phyloP scores from a whole-genome alignment of 2,329 filamentous ascomycete genomes.

The Sporothrix pseudoabietina region DNA sequence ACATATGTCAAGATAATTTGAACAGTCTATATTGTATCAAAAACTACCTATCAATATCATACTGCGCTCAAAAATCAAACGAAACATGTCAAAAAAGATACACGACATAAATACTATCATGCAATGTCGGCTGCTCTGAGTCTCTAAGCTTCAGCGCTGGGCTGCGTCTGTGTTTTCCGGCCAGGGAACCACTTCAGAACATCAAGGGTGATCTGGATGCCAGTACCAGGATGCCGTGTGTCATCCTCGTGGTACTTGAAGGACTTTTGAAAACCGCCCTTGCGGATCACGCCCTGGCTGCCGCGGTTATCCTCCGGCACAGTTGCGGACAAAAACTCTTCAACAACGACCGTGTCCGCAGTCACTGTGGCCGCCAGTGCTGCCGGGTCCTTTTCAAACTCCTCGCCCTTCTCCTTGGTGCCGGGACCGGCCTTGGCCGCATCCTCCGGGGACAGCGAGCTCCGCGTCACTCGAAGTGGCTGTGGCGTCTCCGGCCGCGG shows the following conservation, averaged over 20 bases:
- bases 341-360: slow-evolving; percentile 36
- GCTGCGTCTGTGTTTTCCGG: slow-evolving; percentile 11
- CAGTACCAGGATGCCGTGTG: neutral
- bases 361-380: neutral
- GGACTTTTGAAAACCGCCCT: slow-evolving; percentile 56
- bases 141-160: neutral
- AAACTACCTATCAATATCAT: neutral
- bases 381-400: slow-evolving; percentile 33
- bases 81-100: neutral
- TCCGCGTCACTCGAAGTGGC: slow-evolving; percentile 43
- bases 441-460: slow-evolving; percentile 40
- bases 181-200: slow-evolving; percentile 36
- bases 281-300: slow-evolving; percentile 60
- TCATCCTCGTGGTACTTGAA: slow-evolving; percentile 46
- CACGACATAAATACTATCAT: neutral
- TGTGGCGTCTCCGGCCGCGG: slow-evolving; percentile 50
- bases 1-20: neutral
- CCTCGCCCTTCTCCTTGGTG: neutral
- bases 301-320: slow-evolving; percentile 53
- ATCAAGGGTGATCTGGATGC: slow-evolving; percentile 33
- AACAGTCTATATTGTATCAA: neutral
- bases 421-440: slow-evolving; percentile 22
- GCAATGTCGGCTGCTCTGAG: neutral
- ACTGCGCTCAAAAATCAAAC: neutral
- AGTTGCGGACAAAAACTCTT: slow-evolving; percentile 51